Evolutionary conservation across 768 basidiomycete genomes (phyloP), one percentile per base, ranked within the genome.

Genomic region (Paxillus rubicundulus): DNA sequence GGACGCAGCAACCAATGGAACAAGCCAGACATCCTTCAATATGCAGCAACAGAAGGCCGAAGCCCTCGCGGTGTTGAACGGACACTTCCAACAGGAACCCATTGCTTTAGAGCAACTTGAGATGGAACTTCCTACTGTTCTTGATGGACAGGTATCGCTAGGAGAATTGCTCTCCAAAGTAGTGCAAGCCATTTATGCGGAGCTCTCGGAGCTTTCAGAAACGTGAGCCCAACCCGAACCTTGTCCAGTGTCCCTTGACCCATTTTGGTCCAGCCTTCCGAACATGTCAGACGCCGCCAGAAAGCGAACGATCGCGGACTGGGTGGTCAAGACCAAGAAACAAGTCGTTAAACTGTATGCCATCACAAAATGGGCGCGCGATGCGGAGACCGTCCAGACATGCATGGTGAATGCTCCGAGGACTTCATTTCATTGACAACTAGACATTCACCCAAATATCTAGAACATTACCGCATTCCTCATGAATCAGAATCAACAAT

Each of bases 281-380:
- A 85, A 86, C 63, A 88, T 87, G 86, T 89, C 89, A 13, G 89
- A 92, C 61, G 72, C 71, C 18, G 86, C 84, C 45, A 81, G 92
- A 47, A 94, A 94, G 62, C 82, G 89, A 33, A 83, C 80, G 16
- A 72, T 95, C 30, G 89, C 89, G 2, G 91, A 94, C 58, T 95
- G 89, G 82, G 91, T 92, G 0, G 87, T 92, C n/a, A 85, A 86
- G 66, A 89, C 81, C 5, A 89, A 95, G 70, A 88, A 92, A 61
- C 92, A 96, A 62, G 82, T 92, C 32, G 86, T 92, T 28, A 94
- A 94, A 68, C 71, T 95, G 13, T 91, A 92, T 61, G 93, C 92
- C 10, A 80, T 93, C 27, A 79, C 81, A 8, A 89, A 92, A 61
- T 97, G 93, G 93, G 80, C 89, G 34, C 78, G 88, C 54, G 92